Conservation (phyloP, 208 protist species). For the Naegleria lovaniensis region DNA sequence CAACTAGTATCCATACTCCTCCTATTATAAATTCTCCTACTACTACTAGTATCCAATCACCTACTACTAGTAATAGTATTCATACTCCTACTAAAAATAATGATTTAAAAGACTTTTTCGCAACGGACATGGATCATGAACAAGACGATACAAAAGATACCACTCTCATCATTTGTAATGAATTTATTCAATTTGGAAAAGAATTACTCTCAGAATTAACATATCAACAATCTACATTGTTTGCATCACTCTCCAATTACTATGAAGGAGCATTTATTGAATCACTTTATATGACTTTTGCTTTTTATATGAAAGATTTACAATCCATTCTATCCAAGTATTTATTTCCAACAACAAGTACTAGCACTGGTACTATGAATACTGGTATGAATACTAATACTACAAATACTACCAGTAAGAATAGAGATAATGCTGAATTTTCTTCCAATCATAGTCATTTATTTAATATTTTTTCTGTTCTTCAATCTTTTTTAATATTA, state of each 20-base stretch:
- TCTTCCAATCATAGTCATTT: neutral
- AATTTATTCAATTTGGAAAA: neutral
- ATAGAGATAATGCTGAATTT: too few relatives aligned
- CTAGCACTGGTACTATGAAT: too few relatives aligned
- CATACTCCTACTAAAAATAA: too few relatives aligned
- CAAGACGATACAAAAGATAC: too few relatives aligned
- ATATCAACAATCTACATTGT: neutral
- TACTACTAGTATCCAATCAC: too few relatives aligned
- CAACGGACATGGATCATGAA: too few relatives aligned
- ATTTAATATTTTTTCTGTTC: neutral
- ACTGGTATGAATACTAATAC: too few relatives aligned
- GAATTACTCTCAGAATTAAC: neutral
- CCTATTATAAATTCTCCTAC: too few relatives aligned
- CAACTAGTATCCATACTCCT: too few relatives aligned
- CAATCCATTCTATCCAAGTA: neutral
- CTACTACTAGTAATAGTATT: too few relatives aligned
- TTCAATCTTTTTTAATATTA: neutral
- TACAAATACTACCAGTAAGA: too few relatives aligned
- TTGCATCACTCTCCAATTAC: neutral
- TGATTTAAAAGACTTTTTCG: too few relatives aligned
- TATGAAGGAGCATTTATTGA: neutral
- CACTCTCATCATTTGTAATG: neutral
- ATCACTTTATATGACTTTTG: neutral
- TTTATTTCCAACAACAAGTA: neutral
- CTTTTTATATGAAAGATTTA: neutral